Evolutionary conservation across 768 basidiomycete species (phyloP).

Genomic region (Leccinum variicolor): DNA sequence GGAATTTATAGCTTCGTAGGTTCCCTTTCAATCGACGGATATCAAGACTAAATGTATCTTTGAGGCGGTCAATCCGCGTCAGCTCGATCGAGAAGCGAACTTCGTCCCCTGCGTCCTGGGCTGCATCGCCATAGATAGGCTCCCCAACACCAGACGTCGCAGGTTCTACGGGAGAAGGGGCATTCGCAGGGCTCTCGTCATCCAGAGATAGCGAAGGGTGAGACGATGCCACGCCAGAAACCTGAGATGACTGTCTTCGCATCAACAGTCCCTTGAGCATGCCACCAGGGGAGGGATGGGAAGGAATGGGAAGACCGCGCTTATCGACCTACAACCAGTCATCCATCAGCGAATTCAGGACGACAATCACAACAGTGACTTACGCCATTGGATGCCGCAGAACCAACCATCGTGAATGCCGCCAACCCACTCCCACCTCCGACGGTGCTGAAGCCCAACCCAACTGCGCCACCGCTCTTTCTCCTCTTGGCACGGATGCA

Average conservation of each 20-base stretch:
- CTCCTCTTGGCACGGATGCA: constrained; percentile 78
- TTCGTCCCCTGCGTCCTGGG: constrained; percentile 89
- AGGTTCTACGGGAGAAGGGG: constrained; percentile 35
- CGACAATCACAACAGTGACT: constrained; percentile 29
- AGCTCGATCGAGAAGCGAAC: constrained; percentile 95
- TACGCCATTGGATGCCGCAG: constrained; percentile 85
- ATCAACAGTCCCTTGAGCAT: constrained; percentile 88
- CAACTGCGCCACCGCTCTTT: constrained; percentile 47
- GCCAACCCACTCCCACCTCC: constrained; percentile 50
- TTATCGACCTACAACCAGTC: constrained; percentile 66
- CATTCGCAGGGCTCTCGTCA: constrained; percentile 28
- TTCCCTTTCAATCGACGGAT: constrained; percentile 91
- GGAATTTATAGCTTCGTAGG: constrained; percentile 87
- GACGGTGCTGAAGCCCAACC: constrained; percentile 40
- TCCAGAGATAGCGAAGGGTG: constrained; percentile 52
- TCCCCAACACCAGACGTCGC: constrained; percentile 38
- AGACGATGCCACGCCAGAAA: constrained; percentile 37
- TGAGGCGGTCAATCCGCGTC: constrained; percentile 84
- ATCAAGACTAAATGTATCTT: constrained; percentile 89
- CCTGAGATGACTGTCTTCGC: constrained; percentile 88
- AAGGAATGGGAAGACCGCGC: constrained; percentile 83
- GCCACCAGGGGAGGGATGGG: constrained; percentile 65
- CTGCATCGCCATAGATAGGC: constrained; percentile 73
- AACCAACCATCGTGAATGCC: constrained; percentile 74
- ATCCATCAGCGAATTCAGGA: constrained; percentile 7